A percentile compares a stretch with the other conserved stretches of the same genome.
Conservation (phyloP, 2,329 filamentous ascomycete species). For the Penicillium brasilianum region DNA sequence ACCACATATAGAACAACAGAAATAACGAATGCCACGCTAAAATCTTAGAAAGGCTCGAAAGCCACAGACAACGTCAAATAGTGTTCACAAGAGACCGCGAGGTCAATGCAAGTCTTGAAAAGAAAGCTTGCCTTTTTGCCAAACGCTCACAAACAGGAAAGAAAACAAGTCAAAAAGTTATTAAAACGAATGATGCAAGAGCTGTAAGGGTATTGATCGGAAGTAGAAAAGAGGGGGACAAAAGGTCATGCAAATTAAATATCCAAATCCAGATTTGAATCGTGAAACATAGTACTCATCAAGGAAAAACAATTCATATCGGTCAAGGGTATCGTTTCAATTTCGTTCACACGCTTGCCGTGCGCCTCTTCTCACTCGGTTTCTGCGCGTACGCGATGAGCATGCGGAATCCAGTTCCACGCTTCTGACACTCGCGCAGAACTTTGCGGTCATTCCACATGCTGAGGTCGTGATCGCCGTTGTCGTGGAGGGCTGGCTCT, state of each 20-base stretch:
- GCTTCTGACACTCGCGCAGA: conserved; percentile 82
- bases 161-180: too few relatives aligned
- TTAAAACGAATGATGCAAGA: too few relatives aligned
- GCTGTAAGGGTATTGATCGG: conserved; percentile 18
- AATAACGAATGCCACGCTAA: conserved; percentile 7
- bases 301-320: conserved; percentile 9
- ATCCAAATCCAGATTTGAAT: conserved; percentile 14
- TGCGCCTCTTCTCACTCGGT: conserved; percentile 58
- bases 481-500: conserved; percentile 59
- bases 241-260: conserved; percentile 16
- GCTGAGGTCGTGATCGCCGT: conserved; percentile 58
- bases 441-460: conserved; percentile 81
- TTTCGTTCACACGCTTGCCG: conserved; percentile 47
- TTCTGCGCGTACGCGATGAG: conserved; percentile 91
- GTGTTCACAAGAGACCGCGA: conserved; percentile 22
- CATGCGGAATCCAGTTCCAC: conserved; percentile 84
- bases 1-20: background rate
- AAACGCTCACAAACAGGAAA: conserved; percentile 8
- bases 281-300: conserved; percentile 13
- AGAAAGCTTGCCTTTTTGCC: conserved; percentile 11
- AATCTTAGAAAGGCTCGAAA: conserved; percentile 4
- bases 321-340: conserved; percentile 5
- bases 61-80: background rate
- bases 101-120: conserved; percentile 27
- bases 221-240: background rate